phyloP scores from a whole-genome alignment of 1,284 basidiomycete species.

The Cerioporus squamosus region DNA sequence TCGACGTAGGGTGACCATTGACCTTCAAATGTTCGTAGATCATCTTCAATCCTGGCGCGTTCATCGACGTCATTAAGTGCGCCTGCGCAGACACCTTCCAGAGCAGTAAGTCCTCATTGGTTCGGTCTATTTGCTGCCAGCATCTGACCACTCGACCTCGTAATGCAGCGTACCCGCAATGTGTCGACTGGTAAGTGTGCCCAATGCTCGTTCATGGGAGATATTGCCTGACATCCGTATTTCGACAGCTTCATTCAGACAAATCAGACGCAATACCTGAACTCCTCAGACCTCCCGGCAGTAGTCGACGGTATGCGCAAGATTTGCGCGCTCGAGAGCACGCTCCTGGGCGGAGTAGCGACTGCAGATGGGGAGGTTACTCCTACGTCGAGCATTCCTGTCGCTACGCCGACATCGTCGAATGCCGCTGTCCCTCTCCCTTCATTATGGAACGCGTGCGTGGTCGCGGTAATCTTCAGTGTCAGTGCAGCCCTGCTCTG shows the following conservation, averaged over 20 bases:
- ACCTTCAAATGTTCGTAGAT: slow-evolving; percentile 41
- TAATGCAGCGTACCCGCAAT: slow-evolving; percentile 60
- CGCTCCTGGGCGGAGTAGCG: slow-evolving; percentile 56
- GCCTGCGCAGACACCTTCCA: slow-evolving; percentile 72
- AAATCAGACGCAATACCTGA: slow-evolving; percentile 58
- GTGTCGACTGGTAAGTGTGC: slow-evolving; percentile 63
- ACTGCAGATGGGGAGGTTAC: slow-evolving; percentile 49
- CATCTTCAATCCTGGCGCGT: slow-evolving; percentile 64
- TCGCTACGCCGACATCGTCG: slow-evolving; percentile 20
- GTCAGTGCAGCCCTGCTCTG: slow-evolving; percentile 6
- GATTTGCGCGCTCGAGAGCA: slow-evolving; percentile 56
- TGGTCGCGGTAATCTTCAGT: neutral
- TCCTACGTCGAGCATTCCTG: slow-evolving; percentile 28
- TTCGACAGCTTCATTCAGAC: slow-evolving; percentile 56
- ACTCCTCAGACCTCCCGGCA: slow-evolving; percentile 45
- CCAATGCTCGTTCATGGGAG: neutral
- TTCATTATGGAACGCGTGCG: neutral
- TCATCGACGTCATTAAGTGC: slow-evolving; percentile 68
- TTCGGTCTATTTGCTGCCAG: neutral
- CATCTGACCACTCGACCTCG: neutral
- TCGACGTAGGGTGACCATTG: neutral
- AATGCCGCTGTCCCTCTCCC: slow-evolving; percentile 3
- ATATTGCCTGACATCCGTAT: neutral
- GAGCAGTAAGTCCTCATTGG: slow-evolving; percentile 37
- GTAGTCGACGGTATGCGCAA: slow-evolving; percentile 54